phyloP scores from a whole-genome alignment of 495 filamentous ascomycete species.

The Niebla homalea region DNA sequence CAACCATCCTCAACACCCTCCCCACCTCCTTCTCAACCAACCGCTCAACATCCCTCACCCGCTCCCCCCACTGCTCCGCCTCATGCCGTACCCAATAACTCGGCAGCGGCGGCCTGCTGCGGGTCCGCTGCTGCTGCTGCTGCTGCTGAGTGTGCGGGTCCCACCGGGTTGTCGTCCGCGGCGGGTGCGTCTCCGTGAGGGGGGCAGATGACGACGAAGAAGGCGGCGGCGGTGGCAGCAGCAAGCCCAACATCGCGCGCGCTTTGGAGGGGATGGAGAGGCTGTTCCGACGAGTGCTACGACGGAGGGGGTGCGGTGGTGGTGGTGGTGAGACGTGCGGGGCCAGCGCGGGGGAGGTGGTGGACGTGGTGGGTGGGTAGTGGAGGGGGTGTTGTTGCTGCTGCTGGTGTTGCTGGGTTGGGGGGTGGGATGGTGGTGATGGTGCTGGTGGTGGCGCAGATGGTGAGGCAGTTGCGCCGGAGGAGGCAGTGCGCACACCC shows the following conservation, averaged over 20 bases:
- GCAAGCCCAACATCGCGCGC: slow-evolving; percentile 4
- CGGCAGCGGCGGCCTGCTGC: slow-evolving; percentile 3
- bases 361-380: too few relatives aligned
- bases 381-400: too few relatives aligned
- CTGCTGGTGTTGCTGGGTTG: too few relatives aligned
- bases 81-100: neutral
- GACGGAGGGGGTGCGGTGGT: neutral
- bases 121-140: too few relatives aligned
- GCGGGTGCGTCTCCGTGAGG: too few relatives aligned
- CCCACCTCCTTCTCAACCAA: neutral
- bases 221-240: neutral
- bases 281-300: neutral
- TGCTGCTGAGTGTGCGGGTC: too few relatives aligned
- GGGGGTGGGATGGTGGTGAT: neutral
- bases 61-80: neutral
- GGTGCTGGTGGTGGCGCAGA: neutral
- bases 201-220: neutral
- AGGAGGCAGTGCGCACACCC: too few relatives aligned
- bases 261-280: slow-evolving; percentile 7
- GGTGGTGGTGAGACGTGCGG: neutral
- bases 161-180: too few relatives aligned
- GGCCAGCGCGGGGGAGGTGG: neutral
- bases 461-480: too few relatives aligned
- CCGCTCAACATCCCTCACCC: neutral
- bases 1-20: neutral